phyloP scores from a whole-genome alignment of 1,139 yeast species.

The Kodamaea suecica region DNA sequence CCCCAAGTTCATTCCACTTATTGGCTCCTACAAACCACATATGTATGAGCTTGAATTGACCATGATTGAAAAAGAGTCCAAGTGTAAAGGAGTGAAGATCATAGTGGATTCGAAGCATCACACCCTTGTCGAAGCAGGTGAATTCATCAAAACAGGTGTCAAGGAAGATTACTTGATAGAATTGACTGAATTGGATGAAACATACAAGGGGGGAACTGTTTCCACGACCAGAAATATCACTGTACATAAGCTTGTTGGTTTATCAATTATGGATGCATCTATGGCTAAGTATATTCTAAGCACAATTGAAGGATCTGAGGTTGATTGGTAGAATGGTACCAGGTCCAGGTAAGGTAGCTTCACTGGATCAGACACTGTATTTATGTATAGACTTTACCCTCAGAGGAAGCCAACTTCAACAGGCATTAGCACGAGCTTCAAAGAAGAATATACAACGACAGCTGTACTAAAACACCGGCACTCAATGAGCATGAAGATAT shows the following conservation, averaged over 20 bases:
- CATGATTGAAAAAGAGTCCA: slow-evolving; percentile 34
- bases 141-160: slow-evolving; percentile 47
- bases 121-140: slow-evolving; percentile 62
- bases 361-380: too few species aligned
- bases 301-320: slow-evolving; percentile 10
- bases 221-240: slow-evolving; percentile 26
- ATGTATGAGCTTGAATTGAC: slow-evolving; percentile 61
- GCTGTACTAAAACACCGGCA: too few species aligned
- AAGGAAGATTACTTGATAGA: slow-evolving; percentile 39
- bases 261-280: slow-evolving; percentile 59
- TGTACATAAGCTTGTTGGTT: slow-evolving; percentile 54
- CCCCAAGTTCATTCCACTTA: slow-evolving; percentile 51
- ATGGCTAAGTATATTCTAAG: slow-evolving; percentile 34
- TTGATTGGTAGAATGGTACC: too few species aligned
- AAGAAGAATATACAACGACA: too few species aligned
- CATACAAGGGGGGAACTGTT: slow-evolving; percentile 6
- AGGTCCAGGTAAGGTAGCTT: too few species aligned
- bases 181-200: slow-evolving; percentile 34
- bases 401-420: too few species aligned
- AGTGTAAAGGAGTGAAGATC: slow-evolving; percentile 28
- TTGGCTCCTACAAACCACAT: slow-evolving; percentile 68
- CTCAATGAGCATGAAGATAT: too few species aligned
- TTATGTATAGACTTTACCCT: too few species aligned
- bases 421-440: too few species aligned
- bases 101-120: slow-evolving; percentile 62